These are phyloP conservation scores for Sporothrix phasma DNA, from an alignment of 2,329 filamentous ascomycete species.

Conservation along the genomic window DNA sequence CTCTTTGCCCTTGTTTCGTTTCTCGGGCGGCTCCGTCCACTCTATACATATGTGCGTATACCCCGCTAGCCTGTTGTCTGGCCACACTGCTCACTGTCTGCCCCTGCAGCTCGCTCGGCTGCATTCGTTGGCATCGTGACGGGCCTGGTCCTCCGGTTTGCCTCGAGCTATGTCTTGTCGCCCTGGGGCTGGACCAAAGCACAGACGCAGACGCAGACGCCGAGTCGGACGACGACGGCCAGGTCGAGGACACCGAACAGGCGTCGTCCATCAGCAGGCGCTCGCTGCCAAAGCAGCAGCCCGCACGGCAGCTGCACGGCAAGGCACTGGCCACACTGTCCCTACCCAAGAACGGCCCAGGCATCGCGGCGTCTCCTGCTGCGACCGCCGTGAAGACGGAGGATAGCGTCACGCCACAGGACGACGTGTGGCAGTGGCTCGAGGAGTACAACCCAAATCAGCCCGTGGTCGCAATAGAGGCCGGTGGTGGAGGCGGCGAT, in stretches of 20 bases:
- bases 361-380: background rate
- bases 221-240: background rate
- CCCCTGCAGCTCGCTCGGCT: conserved; percentile 43
- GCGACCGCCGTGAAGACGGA: background rate
- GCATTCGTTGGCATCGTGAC: conserved; percentile 55
- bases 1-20: conserved; percentile 26
- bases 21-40: conserved; percentile 26
- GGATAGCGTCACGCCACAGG: background rate
- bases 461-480: background rate
- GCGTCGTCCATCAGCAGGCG: background rate
- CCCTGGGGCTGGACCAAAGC: conserved; percentile 33
- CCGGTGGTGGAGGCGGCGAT: background rate
- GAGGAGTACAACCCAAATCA: conserved; percentile 16
- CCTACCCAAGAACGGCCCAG: background rate
- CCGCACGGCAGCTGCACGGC: background rate
- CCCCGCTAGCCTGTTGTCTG: too few relatives aligned
- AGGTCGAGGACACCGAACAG: too few relatives aligned
- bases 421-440: conserved; percentile 20
- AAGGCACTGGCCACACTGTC: background rate
- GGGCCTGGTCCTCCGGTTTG: conserved; percentile 49
- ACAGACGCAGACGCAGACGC: background rate
- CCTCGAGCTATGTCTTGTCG: conserved; percentile 45
- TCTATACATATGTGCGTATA: conserved; percentile 34
- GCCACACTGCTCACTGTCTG: background rate
- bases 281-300: background rate